Evolutionary conservation across 2,329 filamentous ascomycete species (phyloP), one percentile per base, ranked within the genome.

Genomic region (Drechslerella dactyloides): DNA sequence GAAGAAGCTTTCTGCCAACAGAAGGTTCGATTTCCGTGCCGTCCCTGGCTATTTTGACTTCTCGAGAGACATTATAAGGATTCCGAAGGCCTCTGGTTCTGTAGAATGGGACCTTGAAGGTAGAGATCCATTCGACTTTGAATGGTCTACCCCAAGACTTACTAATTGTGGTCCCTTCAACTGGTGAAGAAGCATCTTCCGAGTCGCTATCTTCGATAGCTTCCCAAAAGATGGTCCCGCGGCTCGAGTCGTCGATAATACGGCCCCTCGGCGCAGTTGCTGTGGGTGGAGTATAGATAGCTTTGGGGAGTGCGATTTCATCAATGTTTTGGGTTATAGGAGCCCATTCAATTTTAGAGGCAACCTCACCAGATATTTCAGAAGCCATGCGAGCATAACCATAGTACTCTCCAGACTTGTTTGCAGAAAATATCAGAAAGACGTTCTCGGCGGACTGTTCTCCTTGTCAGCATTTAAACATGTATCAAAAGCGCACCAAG

Each of bases 221-320:
- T 79, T 97, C 93, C 93, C 93, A 97, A 77, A 97, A 97, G 44
- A 97, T 96, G 0, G 93, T 97, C 0, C 93, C 93, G n/a, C 93
- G 85, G 0, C 91, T 89, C 2, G 90, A 93, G 78, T 97, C 93
- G 77, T 96, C 91, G 52, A 97, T 93, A 69, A 97, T 96, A 60
- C 88, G 87, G 23, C 93, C 93, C 76, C 85, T 89, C 0, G 93
- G 93, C 1, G 90, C 89, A 57, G 84, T 88, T 54, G 90, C 87
- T 0, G 89, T 96, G 17, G 90, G 87, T 65, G 89, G 86, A 21
- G 91, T 96, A 0, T 87, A 84, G 10, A 92, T 96, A 4, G 90
- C 90, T 77, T 90, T 89, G 1, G 92, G 88, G 3, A 91, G 82
- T 74, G 93, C 90, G 15, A 74, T 68, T 33, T 75, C 84, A 74